Base-by-base conservation (phyloP, 768 basidiomycete genomes). In the Suillus discolor region DNA sequence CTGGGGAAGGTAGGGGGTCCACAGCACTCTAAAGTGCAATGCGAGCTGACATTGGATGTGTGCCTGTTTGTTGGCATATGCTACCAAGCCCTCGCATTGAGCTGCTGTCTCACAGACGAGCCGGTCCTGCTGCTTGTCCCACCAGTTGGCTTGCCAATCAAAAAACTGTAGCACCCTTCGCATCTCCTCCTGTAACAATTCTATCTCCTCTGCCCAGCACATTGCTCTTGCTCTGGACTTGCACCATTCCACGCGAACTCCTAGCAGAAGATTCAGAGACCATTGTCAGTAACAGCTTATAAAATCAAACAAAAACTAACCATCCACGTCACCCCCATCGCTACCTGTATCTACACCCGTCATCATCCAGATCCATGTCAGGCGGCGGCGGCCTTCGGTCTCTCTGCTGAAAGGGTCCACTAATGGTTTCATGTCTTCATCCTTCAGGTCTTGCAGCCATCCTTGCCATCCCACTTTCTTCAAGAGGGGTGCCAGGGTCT, bases 131-230 rank as follows among this genome's bases (percentile, higher is more conserved):
- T 61, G 41, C 55, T n/a, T 44, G 20, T 65, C 42, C 77, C 77
- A 77, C 20, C 64, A 51, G 1, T 64, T 25, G 0, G 64, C 64
- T 41, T 74, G 53, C 67, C 70, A 74, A 20, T 68, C 57, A 8
- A 71, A 66, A 13, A 65, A 73, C 8, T 63, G 53, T 6, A 73
- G 38, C 0, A 75, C 68, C 2, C 78, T 68, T 1, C 71, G 62
- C 78, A 79, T 79, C 63, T 81, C 79, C 62, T 80, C 79, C 12
- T 67, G 55, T 0, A 81, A 65, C 4, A 80, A 68, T 1, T 71
- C 25, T 23, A 74, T 73, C 60, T 81, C 79, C 62, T 81, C 79
- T 28, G 71, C 70, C 78, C 78, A 80, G 0, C 76, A 69, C 51
- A 74, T 67, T 2, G 74, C 74, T 0, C 76, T 66, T 0, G 79